Conservation (phyloP, 2,329 filamentous ascomycete species). For the Ilyonectria sp. region DNA sequence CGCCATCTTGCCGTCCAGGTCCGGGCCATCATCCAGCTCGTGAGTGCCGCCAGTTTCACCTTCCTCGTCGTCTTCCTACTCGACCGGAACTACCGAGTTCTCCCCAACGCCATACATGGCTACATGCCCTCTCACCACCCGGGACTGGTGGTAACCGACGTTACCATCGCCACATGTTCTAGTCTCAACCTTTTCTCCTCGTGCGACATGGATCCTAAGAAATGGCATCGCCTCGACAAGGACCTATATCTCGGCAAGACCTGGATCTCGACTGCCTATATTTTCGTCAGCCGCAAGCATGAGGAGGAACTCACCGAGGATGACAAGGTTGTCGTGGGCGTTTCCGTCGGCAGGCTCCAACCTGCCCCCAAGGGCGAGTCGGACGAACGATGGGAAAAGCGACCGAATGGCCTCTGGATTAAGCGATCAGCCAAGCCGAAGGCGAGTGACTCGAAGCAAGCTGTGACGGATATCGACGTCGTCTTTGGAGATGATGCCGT, state of each 20-base stretch:
- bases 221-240: slow-evolving; percentile 90
- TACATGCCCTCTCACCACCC: slow-evolving; percentile 90
- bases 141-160: slow-evolving; percentile 87
- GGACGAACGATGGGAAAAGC: slow-evolving; percentile 81
- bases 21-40: slow-evolving; percentile 82
- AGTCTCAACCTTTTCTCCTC: slow-evolving; percentile 80
- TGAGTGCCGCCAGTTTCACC: slow-evolving; percentile 74
- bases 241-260: slow-evolving; percentile 85
- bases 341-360: slow-evolving; percentile 81
- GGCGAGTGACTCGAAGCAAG: slow-evolving; percentile 80
- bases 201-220: slow-evolving; percentile 79
- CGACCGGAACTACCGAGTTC: slow-evolving; percentile 89
- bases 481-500: slow-evolving; percentile 93
- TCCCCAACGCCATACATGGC: slow-evolving; percentile 88
- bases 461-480: slow-evolving; percentile 86
- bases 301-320: slow-evolving; percentile 84
- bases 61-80: slow-evolving; percentile 84
- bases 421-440: slow-evolving; percentile 80
- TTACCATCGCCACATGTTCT: slow-evolving; percentile 84
- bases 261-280: slow-evolving; percentile 83
- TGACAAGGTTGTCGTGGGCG: slow-evolving; percentile 85
- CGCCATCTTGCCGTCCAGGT: slow-evolving; percentile 57
- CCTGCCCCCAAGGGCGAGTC: slow-evolving; percentile 67
- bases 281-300: slow-evolving; percentile 86
- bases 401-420: slow-evolving; percentile 86